Percentiles rank a stretch among this genome's conserved stretches.
These are phyloP conservation scores for Chytriomyces hyalinus DNA, from an alignment of 192 early-diverging fungal genomes.

Conservation along the genomic window DNA sequence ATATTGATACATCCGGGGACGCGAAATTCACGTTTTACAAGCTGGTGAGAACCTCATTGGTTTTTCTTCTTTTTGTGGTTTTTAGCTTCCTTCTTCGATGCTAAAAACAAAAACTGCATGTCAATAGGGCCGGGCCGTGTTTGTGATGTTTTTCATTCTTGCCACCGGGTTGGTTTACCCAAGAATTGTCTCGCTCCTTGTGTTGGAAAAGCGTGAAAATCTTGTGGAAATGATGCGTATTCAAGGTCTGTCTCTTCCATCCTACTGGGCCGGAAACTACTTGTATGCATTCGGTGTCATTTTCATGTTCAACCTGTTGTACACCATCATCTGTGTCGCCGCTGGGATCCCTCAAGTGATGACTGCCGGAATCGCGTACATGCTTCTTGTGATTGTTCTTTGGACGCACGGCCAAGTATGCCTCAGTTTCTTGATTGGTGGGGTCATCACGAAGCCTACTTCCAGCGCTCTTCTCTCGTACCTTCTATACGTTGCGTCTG, in stretches of 20 bases:
- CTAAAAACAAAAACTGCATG: too few species aligned
- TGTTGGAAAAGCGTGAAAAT: conserved; percentile 39
- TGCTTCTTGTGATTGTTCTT: conserved; percentile 25
- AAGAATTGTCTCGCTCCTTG: conserved; percentile 33
- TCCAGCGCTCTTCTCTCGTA: conserved; percentile 30
- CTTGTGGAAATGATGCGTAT: conserved; percentile 45
- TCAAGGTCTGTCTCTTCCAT: conserved; percentile 31
- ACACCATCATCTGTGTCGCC: conserved; percentile 12
- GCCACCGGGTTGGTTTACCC: conserved; percentile 37
- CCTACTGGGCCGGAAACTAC: conserved; percentile 41
- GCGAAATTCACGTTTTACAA: not conserved
- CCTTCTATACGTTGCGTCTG: conserved; percentile 27
- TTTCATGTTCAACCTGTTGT: conserved; percentile 31
- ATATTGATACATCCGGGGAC: not conserved
- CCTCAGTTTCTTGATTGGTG: conserved; percentile 31
- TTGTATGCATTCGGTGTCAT: conserved; percentile 31
- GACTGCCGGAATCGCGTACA: not conserved
- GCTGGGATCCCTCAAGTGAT: not conserved
- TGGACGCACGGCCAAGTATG: conserved; percentile 44
- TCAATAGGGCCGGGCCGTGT: conserved; percentile 10
- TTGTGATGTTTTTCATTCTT: conserved; percentile 34
- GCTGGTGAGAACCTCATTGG: conserved; percentile 1
- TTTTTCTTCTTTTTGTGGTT: not conserved
- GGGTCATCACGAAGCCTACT: conserved; percentile 29
- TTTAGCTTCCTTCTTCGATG: not conserved